These are phyloP conservation scores for Aspergillus steynii DNA, from an alignment of 495 filamentous ascomycete species.

Conservation along the genomic window DNA sequence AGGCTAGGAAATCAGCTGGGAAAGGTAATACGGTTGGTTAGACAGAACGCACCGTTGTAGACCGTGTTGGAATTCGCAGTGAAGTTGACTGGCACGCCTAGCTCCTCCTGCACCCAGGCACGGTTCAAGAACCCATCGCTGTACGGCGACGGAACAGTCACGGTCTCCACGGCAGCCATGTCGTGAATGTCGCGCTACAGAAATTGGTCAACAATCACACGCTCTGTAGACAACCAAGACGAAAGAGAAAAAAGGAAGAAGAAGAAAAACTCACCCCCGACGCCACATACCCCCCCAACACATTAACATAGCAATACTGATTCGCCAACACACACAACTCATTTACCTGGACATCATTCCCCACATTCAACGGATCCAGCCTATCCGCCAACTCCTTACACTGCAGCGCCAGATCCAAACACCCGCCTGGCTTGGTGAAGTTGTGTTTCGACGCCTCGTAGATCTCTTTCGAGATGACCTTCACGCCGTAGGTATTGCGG, in stretches of 20 bases:
- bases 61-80: neutral
- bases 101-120: neutral
- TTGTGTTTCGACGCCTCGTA: neutral
- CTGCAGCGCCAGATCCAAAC: constrained; percentile 1
- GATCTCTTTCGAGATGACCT: neutral
- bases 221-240: too few relatives aligned
- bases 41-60: neutral
- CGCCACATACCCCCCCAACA: neutral
- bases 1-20: neutral
- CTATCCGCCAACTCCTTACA: neutral
- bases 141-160: constrained; percentile 1
- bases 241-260: neutral
- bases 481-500: neutral
- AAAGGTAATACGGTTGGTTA: neutral
- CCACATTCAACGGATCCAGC: neutral
- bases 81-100: neutral
- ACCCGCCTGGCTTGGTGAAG: neutral
- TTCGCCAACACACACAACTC: neutral
- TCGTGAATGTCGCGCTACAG: neutral
- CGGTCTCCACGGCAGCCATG: neutral
- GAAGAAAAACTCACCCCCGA: neutral
- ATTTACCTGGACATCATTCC: neutral
- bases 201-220: neutral
- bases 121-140: constrained; percentile 1
- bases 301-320: neutral